Evolutionary conservation across 2,329 filamentous ascomycete genomes (phyloP).

Genomic region (Nothopassalora personata): DNA sequence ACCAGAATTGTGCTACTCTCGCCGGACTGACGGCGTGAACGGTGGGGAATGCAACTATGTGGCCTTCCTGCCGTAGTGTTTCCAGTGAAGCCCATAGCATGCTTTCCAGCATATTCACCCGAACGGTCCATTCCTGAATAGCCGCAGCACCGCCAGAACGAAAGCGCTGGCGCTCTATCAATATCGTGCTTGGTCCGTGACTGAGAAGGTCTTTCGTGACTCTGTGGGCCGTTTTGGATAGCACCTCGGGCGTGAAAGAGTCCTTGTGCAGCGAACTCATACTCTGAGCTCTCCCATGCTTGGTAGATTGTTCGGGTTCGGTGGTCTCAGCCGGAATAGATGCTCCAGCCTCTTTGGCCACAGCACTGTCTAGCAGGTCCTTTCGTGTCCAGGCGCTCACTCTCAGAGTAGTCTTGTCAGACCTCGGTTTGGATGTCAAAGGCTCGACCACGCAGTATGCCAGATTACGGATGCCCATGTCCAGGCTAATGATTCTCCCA

Average conservation of each 20-base stretch:
- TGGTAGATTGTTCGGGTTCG: background rate
- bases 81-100: conserved; percentile 70
- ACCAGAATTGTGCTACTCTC: conserved; percentile 54
- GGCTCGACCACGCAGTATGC: conserved; percentile 58
- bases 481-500: conserved; percentile 64
- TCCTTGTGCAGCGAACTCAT: conserved; percentile 1
- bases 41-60: conserved; percentile 33
- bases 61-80: conserved; percentile 43
- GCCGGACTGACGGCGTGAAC: conserved; percentile 51
- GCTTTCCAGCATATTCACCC: conserved; percentile 75
- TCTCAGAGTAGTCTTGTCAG: conserved; percentile 9
- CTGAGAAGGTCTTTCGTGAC: conserved; percentile 49
- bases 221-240: conserved; percentile 52
- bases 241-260: conserved; percentile 42
- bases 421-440: conserved; percentile 10
- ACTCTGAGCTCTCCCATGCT: background rate
- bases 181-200: conserved; percentile 59
- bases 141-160: conserved; percentile 59
- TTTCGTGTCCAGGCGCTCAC: conserved; percentile 36
- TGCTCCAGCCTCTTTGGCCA: background rate
- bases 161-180: conserved; percentile 64
- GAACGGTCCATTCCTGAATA: conserved; percentile 75
- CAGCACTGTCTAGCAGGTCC: conserved; percentile 23
- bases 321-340: background rate
- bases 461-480: conserved; percentile 79